Percentiles rank a stretch among this genome's conserved stretches.
Conservation (phyloP, 2,329 filamentous ascomycete species). For the Nakataea oryzae region DNA sequence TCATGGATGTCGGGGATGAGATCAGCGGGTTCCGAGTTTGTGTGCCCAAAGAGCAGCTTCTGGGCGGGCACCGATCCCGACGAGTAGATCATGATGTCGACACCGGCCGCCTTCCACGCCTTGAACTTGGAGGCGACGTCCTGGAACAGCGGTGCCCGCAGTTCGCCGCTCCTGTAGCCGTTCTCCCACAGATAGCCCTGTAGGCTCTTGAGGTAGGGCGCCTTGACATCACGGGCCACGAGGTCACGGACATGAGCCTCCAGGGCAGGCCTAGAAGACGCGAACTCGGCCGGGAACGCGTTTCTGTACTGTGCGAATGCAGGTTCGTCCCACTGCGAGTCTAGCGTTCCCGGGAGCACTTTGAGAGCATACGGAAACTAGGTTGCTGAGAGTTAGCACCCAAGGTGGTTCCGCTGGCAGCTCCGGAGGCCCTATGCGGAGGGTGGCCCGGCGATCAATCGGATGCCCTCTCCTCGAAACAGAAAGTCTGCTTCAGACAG, state of each 20-base stretch:
- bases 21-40: conserved; percentile 46
- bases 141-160: conserved; percentile 63
- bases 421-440: neutral
- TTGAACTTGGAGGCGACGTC: conserved; percentile 59
- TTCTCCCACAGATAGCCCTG: conserved; percentile 71
- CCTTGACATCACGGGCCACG: conserved; percentile 62
- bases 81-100: conserved; percentile 66
- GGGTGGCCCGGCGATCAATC: neutral
- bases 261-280: conserved; percentile 46
- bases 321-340: conserved; percentile 54
- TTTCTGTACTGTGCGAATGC: conserved; percentile 57
- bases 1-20: conserved; percentile 47
- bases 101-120: conserved; percentile 43
- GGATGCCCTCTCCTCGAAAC: neutral
- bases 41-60: conserved; percentile 67
- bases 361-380: conserved; percentile 71
- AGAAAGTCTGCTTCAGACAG: neutral
- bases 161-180: conserved; percentile 59
- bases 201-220: conserved; percentile 66
- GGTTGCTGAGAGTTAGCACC: neutral
- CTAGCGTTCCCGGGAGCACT: conserved; percentile 53
- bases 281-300: conserved; percentile 59
- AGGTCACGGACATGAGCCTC: conserved; percentile 60
- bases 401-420: neutral
- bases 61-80: conserved; percentile 73